These are phyloP conservation scores for Agarophyton chilense DNA, from an alignment of 23 red algal species.

Conservation along the genomic window DNA sequence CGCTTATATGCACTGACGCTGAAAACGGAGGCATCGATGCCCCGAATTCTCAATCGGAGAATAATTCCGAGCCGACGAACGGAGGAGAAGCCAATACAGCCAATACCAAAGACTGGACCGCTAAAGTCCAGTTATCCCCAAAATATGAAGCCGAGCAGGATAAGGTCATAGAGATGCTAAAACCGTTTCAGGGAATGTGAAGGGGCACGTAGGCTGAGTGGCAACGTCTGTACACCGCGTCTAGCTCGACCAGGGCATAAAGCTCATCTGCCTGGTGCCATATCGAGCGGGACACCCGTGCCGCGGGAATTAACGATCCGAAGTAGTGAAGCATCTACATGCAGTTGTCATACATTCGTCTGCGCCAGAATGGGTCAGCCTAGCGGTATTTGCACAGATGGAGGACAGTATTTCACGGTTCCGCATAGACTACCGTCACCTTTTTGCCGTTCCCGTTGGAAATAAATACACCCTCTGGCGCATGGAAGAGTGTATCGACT, in stretches of 20 bases:
- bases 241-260: not conserved
- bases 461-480: slow-evolving; percentile 7
- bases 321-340: not conserved
- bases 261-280: not conserved
- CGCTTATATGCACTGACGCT: not conserved
- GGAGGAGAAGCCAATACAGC: no score
- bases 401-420: slow-evolving; percentile 24
- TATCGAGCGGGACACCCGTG: not conserved
- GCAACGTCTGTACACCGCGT: not conserved
- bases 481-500: slow-evolving; percentile 42
- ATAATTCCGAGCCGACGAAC: not conserved
- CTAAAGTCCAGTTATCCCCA: not conserved
- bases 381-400: slow-evolving; percentile 1
- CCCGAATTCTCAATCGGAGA: not conserved
- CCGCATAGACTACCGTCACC: slow-evolving; percentile 25
- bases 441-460: not conserved
- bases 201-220: not conserved
- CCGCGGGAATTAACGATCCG: not conserved
- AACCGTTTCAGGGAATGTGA: slow-evolving; percentile 4
- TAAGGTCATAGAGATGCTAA: not conserved
- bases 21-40: not conserved
- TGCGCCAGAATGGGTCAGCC: not conserved
- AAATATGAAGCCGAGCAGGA: not conserved
- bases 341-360: not conserved
- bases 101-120: not conserved